Evolutionary conservation across 164 flowering plant genomes (phyloP), one percentile per base, ranked within the genome.

Genomic region (Dillenia suffruticosa): DNA sequence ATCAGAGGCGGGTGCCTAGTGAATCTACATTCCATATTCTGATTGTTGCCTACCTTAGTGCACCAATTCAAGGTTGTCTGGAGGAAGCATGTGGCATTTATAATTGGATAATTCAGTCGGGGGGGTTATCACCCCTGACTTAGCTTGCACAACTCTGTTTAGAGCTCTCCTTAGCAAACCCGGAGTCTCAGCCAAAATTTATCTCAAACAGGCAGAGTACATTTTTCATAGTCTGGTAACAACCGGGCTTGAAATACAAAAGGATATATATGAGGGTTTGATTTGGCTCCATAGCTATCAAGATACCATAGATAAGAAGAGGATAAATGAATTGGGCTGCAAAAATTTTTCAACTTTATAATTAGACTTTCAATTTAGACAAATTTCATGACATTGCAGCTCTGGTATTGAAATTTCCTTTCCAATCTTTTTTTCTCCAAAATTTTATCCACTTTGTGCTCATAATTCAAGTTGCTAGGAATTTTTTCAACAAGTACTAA

Each of bases 281-380:
- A 82, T 95, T 64, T 89, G 96, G 97, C 80, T 95, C 24, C 97
- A 88, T 59, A 92, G 99, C 64, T 84, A 89, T 74, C 97, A 92
- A 71, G 94, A 92, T 43, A 63, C 56, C 8, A 52, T 95, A 32
- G 94, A 95, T 70, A 84, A 66, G 69, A 82, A 82, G 59, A 78
- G 97, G 70, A 78, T 92, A 62, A 19, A 19, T 19, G 22, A n/a
- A 1, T 19, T 19, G 22, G 22, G 22, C 1, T 19, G 22, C 1
- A 19, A 19, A 1, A 19, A 19, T 19, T 19, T 19, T 19, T 19
- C 22, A 19, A 19, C 22, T 19, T 19, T 19, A 1, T 19, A 1
- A 19, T 19, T 19, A 1, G 22, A 19, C 22, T 19, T n/a, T n/a
- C n/a, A n/a, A n/a, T n/a, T n/a, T n/a, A n/a, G n/a, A n/a, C n/a